A percentile compares a stretch with the other conserved stretches of the same genome.
phyloP scores from a whole-genome alignment of 345 rosid species.

The Euphorbia lathyris region DNA sequence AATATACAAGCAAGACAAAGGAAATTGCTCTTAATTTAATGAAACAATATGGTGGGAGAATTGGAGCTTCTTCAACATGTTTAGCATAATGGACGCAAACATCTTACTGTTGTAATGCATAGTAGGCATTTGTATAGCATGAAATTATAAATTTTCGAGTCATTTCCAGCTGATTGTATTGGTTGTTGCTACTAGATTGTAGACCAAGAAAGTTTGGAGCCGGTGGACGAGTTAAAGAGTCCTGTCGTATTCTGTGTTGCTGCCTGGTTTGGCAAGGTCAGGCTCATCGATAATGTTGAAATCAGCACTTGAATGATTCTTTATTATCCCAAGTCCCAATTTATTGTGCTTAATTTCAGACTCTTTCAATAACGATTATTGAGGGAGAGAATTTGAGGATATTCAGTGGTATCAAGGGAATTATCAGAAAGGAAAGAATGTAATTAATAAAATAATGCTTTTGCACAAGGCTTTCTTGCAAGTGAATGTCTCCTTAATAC shows the following conservation, averaged over 20 bases:
- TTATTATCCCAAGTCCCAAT: neutral
- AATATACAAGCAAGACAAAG: no score
- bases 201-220: conserved; percentile 61
- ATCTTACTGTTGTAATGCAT: no score
- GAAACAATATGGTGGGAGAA: neutral
- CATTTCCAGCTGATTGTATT: conserved; percentile 6
- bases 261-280: conserved; percentile 78
- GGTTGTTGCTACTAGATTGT: conserved; percentile 42
- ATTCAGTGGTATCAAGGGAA: no score
- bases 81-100: no score
- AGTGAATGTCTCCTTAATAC: no score
- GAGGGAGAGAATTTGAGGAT: no score
- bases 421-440: no score
- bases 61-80: neutral
- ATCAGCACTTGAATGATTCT: conserved; percentile 31
- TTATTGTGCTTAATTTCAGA: neutral
- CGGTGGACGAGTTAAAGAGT: conserved; percentile 48
- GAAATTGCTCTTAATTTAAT: neutral
- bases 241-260: conserved; percentile 72
- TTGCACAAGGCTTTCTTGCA: no score
- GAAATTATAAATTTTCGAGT: neutral
- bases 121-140: no score
- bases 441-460: no score
- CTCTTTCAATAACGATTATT: no score
- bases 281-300: conserved; percentile 83